Evolutionary conservation across 2,329 filamentous ascomycete genomes (phyloP).

Genomic region (Xylariaceae sp.): DNA sequence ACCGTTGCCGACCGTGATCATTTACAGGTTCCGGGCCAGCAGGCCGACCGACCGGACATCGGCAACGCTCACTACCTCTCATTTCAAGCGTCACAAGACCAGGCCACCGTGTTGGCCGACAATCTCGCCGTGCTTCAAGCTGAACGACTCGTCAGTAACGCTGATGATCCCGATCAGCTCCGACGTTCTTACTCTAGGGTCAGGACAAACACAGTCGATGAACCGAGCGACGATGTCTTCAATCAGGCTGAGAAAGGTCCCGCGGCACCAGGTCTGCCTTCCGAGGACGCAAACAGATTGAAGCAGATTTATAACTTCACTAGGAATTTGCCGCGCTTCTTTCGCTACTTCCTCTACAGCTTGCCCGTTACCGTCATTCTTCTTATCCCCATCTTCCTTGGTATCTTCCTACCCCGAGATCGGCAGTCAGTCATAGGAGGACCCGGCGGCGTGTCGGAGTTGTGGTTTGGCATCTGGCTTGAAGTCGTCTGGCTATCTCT

Average conservation of each 20-base stretch:
- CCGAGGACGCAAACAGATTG: constrained; percentile 59
- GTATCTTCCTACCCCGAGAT: constrained; percentile 50
- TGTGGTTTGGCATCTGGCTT: constrained; percentile 96
- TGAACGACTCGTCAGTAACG: constrained; percentile 29
- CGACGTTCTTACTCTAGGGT: constrained; percentile 23
- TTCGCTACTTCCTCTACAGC: constrained; percentile 72
- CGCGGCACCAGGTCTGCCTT: constrained; percentile 35
- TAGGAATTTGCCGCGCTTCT: constrained; percentile 54
- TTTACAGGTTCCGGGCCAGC: constrained; percentile 22
- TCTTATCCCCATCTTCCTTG: constrained; percentile 66
- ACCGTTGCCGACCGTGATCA: constrained; percentile 12
- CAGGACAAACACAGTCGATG: constrained; percentile 20
- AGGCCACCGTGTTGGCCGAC: constrained; percentile 29
- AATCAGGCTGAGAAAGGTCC: constrained; percentile 25
- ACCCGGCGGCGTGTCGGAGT: constrained; percentile 71
- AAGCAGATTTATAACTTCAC: constrained; percentile 61
- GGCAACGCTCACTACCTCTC: constrained; percentile 21
- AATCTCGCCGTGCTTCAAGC: constrained; percentile 32
- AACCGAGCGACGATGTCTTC: constrained; percentile 28
- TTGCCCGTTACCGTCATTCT: constrained; percentile 62
- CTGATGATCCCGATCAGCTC: constrained; percentile 20
- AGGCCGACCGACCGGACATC: background rate
- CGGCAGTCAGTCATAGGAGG: constrained; percentile 53
- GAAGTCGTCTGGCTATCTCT: constrained; percentile 90
- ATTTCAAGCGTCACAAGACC: constrained; percentile 25